Conservation (phyloP, 306 rosid genomes). For the Cucumis hystrix region DNA sequence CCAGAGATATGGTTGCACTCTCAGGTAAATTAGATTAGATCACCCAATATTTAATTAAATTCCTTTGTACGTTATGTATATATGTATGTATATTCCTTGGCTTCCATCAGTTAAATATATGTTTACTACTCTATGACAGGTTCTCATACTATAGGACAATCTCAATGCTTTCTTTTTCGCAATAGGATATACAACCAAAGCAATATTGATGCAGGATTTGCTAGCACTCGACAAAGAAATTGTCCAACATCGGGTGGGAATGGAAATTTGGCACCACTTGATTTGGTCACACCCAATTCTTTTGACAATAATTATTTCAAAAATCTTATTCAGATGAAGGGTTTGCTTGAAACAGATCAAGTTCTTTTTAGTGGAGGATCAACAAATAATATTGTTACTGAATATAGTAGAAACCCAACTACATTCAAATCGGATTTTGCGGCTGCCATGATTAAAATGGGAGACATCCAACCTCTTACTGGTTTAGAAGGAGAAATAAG, state of each 20-base stretch:
- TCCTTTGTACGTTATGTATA: too few relatives aligned
- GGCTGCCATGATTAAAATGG: slow-evolving; percentile 38
- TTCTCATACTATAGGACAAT: slow-evolving; percentile 12
- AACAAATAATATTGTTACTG: slow-evolving; percentile 27
- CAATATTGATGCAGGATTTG: slow-evolving; percentile 17
- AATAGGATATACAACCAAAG: slow-evolving; percentile 8
- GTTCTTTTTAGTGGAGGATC: slow-evolving; percentile 39
- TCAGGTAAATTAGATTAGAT: too few relatives aligned
- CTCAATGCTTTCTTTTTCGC: slow-evolving; percentile 6
- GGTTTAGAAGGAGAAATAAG: slow-evolving; percentile 41
- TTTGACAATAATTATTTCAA: slow-evolving; percentile 46
- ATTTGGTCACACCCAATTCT: slow-evolving; percentile 35
- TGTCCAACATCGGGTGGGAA: slow-evolving; percentile 34
- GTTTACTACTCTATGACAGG: not conserved
- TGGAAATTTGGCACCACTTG: slow-evolving; percentile 42
- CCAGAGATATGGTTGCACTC: not conserved
- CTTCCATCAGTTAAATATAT: too few relatives aligned
- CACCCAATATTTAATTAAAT: too few relatives aligned
- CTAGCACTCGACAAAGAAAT: slow-evolving; percentile 10
- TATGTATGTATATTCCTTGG: too few relatives aligned
- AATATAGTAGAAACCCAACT: slow-evolving; percentile 18
- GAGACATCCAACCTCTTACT: slow-evolving; percentile 40
- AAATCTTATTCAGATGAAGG: slow-evolving; percentile 36
- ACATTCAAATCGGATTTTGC: slow-evolving; percentile 28
- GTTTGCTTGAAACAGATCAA: slow-evolving; percentile 49